These are phyloP conservation scores for Alternaria postmessia DNA, from an alignment of 2,329 filamentous ascomycete genomes.

Conservation along the genomic window DNA sequence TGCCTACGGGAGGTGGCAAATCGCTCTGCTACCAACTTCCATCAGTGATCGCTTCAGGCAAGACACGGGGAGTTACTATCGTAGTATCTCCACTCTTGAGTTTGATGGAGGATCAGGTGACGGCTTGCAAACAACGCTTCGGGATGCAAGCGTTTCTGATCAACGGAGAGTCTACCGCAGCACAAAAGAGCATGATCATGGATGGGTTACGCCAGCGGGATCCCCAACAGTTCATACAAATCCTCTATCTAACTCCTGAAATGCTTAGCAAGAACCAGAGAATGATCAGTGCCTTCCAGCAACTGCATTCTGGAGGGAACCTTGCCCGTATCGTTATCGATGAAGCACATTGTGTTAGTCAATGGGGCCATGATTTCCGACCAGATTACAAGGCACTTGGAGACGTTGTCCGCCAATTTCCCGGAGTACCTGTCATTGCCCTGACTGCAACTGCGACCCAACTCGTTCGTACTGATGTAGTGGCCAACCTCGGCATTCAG, in stretches of 20 bases:
- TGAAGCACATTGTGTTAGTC: conserved; percentile 98
- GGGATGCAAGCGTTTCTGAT: conserved; percentile 82
- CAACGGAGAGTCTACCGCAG: conserved; percentile 75
- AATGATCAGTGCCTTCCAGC: conserved; percentile 71
- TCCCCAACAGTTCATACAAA: conserved; percentile 79
- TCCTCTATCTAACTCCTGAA: conserved; percentile 95
- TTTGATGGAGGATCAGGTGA: conserved; percentile 95
- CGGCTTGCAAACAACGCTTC: conserved; percentile 73
- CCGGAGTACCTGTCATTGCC: conserved; percentile 88
- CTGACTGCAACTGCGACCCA: conserved; percentile 94
- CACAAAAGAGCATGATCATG: conserved; percentile 73
- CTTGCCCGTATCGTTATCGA: conserved; percentile 95
- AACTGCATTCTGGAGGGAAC: conserved; percentile 72
- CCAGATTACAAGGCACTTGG: conserved; percentile 93
- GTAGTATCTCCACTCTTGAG: conserved; percentile 95
- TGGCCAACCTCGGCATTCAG: conserved; percentile 85
- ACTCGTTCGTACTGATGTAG: conserved; percentile 90
- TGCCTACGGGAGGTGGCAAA: conserved; percentile 98
- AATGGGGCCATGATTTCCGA: conserved; percentile 98
- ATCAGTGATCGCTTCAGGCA: conserved; percentile 80
- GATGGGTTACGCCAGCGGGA: conserved; percentile 67
- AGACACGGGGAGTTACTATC: conserved; percentile 84
- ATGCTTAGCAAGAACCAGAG: conserved; percentile 85
- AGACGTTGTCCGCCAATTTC: conserved; percentile 74
- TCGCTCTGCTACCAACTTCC: conserved; percentile 97